Percentiles rank a stretch among this genome's conserved stretches.
Evolutionary conservation across 345 rosid genomes (phyloP).

Genomic region (Fremontodendron californicum): DNA sequence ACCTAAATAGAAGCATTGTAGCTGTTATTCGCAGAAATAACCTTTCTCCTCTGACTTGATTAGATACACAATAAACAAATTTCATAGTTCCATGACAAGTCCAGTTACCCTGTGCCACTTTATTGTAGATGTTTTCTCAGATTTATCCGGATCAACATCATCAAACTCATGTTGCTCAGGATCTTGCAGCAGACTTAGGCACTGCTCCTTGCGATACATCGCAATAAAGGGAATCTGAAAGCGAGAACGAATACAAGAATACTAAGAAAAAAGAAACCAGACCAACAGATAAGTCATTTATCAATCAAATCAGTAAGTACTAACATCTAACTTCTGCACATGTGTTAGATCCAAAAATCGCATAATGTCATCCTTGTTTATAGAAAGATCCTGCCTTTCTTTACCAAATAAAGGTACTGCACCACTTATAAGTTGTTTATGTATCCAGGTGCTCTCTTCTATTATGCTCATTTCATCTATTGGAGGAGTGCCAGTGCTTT

Average conservation of each 20-base stretch:
- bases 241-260: slow-evolving; percentile 20
- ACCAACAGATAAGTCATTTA: neutral
- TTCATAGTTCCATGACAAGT: slow-evolving; percentile 11
- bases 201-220: slow-evolving; percentile 87
- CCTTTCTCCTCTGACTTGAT: neutral
- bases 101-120: slow-evolving; percentile 79
- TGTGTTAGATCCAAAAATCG: slow-evolving; percentile 72
- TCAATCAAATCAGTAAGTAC: slow-evolving; percentile 22
- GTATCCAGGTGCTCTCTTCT: slow-evolving; percentile 79
- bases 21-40: slow-evolving; percentile 3
- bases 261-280: slow-evolving; percentile 7
- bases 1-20: slow-evolving; percentile 42
- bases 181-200: slow-evolving; percentile 67
- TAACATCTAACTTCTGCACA: slow-evolving; percentile 89
- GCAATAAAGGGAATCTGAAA: slow-evolving; percentile 87
- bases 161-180: slow-evolving; percentile 41
- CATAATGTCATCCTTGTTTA: slow-evolving; percentile 58
- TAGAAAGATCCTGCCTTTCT: slow-evolving; percentile 29
- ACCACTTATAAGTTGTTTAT: slow-evolving; percentile 50
- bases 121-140: slow-evolving; percentile 44
- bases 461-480: slow-evolving; percentile 49
- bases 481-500: slow-evolving; percentile 67
- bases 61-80: neutral
- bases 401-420: slow-evolving; percentile 34
- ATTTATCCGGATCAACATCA: slow-evolving; percentile 43